These are phyloP conservation scores for Botrytis fragariae DNA, from an alignment of 2,329 filamentous ascomycete species.

Conservation along the genomic window DNA sequence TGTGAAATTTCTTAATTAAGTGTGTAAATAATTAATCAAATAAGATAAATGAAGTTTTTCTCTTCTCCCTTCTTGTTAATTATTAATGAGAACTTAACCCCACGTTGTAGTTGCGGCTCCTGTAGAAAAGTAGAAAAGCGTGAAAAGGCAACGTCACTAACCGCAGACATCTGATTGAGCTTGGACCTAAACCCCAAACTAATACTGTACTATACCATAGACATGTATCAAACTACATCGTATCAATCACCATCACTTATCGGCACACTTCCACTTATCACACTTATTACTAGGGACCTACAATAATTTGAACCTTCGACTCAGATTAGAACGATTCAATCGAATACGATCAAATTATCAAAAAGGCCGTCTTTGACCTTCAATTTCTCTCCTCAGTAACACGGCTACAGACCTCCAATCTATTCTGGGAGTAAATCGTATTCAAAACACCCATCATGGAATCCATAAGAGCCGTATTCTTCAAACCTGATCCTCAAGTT, in stretches of 20 bases:
- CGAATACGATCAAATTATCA: not conserved
- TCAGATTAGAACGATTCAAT: not conserved
- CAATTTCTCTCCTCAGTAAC: not conserved
- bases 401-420: not conserved
- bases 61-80: not conserved
- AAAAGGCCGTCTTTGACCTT: not conserved
- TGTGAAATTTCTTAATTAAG: not conserved
- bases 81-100: not conserved
- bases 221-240: not conserved
- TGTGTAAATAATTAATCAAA: not conserved
- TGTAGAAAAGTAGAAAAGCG: not conserved
- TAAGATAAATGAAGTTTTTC: not conserved
- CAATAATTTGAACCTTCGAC: not conserved
- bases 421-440: too few species aligned
- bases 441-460: conserved; percentile 62
- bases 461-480: conserved; percentile 79
- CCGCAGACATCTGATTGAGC: conserved; percentile 3
- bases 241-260: not conserved
- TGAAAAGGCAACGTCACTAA: conserved; percentile 6
- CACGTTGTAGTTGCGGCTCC: conserved; percentile 15
- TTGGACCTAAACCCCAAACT: conserved; percentile 15
- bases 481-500: conserved; percentile 86
- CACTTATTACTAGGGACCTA: not conserved
- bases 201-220: not conserved
- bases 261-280: not conserved